Evolutionary conservation across 805 yeast genomes (phyloP), one percentile per base, ranked within the genome.

Genomic region (Saturnispora kantuleensis): DNA sequence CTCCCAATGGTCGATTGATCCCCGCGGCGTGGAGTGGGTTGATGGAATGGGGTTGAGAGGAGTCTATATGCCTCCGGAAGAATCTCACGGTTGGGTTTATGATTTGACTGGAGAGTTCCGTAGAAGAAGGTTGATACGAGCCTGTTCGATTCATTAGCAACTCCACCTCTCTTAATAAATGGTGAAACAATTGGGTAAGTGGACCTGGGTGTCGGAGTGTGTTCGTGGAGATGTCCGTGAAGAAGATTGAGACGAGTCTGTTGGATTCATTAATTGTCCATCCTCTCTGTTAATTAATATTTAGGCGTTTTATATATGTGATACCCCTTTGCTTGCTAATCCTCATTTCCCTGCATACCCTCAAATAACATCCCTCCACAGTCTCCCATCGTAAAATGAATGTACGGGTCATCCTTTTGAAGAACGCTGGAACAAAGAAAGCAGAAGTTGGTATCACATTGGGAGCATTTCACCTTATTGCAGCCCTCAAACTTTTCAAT

Each of bases 1-100:
- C 26, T 70, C 73, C 37, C 65, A 67, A 10, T 88, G 96, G 96
- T 62, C 61, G 41, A 65, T 79, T 12, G 96, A 87, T 55, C 58
- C 73, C 34, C 78, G 81, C 0, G 50, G 47, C 1, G 54, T 21
- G 26, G 26, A 53, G 2, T 84, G 90, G 81, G 65, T 77, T 5
- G 40, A 51, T 1, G 74, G 70, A 21, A 66, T 81, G 31, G 68
- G 69, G 1, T 54, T 74, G 13, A 57, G 50, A 2, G 57, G 58
- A n/a, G 55, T 48, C 8, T 60, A 58, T 3, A 58, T 62, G 26
- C 26, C 26, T 7, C 26, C 8, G 8, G 26, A 21, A 32, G 62
- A 54, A 10, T 52, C 59, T 2, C 49, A 41, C 7, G 55, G 61
- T 0, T 68, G 88, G 86, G 67, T 79, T 37, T 69, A 67, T 57